Evolutionary conservation across 148 eudicot species (phyloP).

Genomic region (Heliosperma pusillum): DNA sequence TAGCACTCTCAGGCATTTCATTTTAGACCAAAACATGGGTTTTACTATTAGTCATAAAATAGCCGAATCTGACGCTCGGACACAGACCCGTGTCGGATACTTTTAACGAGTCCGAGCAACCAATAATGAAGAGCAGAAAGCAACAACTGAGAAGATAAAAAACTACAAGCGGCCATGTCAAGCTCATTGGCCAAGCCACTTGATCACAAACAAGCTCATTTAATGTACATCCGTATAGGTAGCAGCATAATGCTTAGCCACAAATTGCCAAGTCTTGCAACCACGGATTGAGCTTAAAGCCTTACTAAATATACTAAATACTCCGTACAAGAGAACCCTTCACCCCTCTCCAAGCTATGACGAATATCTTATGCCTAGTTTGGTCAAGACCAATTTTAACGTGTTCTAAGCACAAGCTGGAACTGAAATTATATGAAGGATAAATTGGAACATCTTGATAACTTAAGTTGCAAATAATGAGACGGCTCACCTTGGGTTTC

Average conservation of each 20-base stretch:
- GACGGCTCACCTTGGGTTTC: slow-evolving; percentile 61
- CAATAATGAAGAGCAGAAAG: not conserved
- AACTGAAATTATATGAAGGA: not conserved
- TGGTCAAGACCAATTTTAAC: not conserved
- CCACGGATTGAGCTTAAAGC: not conserved
- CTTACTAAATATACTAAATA: not conserved
- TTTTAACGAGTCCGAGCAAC: too few relatives aligned
- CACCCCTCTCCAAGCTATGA: not conserved
- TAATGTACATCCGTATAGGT: not conserved
- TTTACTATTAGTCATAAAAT: too few relatives aligned
- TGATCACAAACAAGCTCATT: not conserved
- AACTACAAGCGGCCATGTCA: not conserved
- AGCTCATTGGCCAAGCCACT: not conserved
- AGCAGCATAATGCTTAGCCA: not conserved
- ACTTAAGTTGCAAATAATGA: not conserved
- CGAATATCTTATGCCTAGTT: not conserved
- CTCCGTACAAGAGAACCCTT: not conserved
- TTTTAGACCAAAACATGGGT: too few relatives aligned
- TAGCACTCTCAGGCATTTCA: too few relatives aligned
- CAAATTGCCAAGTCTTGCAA: not conserved
- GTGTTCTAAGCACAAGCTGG: not conserved
- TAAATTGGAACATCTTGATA: not conserved
- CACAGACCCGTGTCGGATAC: too few relatives aligned
- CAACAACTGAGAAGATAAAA: not conserved
- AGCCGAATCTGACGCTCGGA: too few relatives aligned